These are phyloP conservation scores for Exophiala xenobiotica DNA, from an alignment of 2,329 filamentous ascomycete genomes.

Conservation along the genomic window DNA sequence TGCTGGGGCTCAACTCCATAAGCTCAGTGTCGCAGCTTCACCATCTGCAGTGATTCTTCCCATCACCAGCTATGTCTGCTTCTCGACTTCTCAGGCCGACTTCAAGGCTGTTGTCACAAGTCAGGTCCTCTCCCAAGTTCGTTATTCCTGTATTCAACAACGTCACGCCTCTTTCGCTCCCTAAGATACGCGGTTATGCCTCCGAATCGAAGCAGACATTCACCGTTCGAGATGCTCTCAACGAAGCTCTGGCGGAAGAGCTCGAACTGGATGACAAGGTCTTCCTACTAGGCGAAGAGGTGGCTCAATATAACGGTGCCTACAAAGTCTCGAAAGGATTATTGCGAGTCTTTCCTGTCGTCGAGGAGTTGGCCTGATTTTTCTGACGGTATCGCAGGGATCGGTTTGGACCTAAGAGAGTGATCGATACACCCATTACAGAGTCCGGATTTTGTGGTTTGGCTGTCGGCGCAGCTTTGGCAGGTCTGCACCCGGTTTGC, in stretches of 20 bases:
- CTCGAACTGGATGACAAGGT: conserved; percentile 92
- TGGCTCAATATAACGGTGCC: conserved; percentile 99
- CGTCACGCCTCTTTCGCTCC: conserved; percentile 48
- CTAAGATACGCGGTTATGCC: conserved; percentile 56
- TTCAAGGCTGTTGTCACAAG: conserved; percentile 60
- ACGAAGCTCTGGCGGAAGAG: conserved; percentile 97
- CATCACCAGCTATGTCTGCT: conserved; percentile 52
- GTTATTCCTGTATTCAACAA: conserved; percentile 37
- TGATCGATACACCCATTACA: conserved; percentile 98
- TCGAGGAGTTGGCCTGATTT: neutral
- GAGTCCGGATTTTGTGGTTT: conserved; percentile 94
- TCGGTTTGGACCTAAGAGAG: conserved; percentile 93
- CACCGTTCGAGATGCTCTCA: conserved; percentile 94
- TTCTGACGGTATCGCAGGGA: no score
- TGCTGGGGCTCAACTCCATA: no score
- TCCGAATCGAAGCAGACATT: conserved; percentile 75
- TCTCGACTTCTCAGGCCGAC: conserved; percentile 64
- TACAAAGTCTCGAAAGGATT: no score
- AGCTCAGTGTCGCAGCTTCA: no score
- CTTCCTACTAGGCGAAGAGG: conserved; percentile 94
- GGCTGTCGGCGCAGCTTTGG: conserved; percentile 89
- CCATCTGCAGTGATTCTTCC: conserved; percentile 32
- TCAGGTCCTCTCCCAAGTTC: conserved; percentile 38
- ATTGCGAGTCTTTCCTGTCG: no score
- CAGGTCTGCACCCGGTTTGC: conserved; percentile 81